Base-by-base conservation (phyloP, 75 land plant genomes). In the Cryptomeria japonica region DNA sequence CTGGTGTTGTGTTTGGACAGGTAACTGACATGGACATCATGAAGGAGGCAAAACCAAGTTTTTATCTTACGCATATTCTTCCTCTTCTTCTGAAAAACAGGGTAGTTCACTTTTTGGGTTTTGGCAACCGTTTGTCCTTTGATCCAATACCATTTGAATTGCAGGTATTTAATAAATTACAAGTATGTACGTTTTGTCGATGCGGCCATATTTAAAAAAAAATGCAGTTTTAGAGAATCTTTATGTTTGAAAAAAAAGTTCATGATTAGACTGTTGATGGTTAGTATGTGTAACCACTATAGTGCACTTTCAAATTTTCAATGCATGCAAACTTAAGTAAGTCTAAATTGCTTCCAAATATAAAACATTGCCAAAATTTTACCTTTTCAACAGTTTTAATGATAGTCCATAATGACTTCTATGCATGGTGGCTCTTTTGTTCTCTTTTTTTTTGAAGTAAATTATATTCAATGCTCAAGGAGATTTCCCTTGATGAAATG, bases 31-130 rank as follows among this genome's bases (percentile, higher is more conserved):
- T 70, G 82, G 97, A 97, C n/a, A 90, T 96, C 61, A 86, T 85
- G 88, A 98, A 98, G 91, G 99, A 98, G 87, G 90, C 99, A 10
- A 96, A 96, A 72, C 97, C 97, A 86, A 92, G 96, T 89, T 98
- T 96, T 77, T 98, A 91, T 84, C 9, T 95, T 84, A 91, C 91
- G 78, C 86, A 90, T 76, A 93, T 98, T 84, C 90, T 97, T 37
- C 99, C 99, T 10, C 91, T 95, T 86, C 89, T 98, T 84, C 94
- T 93, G 8, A 89, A 89, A 16, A 98, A 97, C 46, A 88, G 92
- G 68, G 97, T 97, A 53, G 99, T 98, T 72, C 99, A 96, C 90
- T 96, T 98, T 86, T 80, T 91, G 87, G 99, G 99, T 18, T 98
- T 98, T 90, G 99, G 95, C 39, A 94, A 98, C 73, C 94, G 99